These are phyloP conservation scores for Epichloe glyceriae DNA, from an alignment of 2,329 filamentous ascomycete genomes.

Conservation along the genomic window DNA sequence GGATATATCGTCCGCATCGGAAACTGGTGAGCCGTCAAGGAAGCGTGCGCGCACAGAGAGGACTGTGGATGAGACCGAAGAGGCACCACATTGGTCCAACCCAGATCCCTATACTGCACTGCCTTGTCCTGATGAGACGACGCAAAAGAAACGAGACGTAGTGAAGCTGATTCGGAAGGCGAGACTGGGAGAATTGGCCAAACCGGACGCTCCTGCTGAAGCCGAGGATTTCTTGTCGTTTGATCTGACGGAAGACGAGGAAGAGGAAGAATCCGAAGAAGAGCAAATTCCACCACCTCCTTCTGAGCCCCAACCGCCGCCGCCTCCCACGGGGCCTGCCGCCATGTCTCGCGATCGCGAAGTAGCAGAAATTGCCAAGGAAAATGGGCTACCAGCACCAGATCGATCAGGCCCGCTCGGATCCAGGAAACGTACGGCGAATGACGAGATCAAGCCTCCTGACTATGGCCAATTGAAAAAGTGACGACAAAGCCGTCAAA, in stretches of 20 bases:
- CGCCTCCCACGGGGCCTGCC: neutral
- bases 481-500: conserved; percentile 33
- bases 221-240: conserved; percentile 85
- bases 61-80: conserved; percentile 24
- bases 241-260: conserved; percentile 49
- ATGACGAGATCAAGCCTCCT: conserved; percentile 52
- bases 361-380: conserved; percentile 9
- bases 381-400: conserved; percentile 4
- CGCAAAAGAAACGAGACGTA: conserved; percentile 69
- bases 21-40: conserved; percentile 27
- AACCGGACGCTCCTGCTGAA: conserved; percentile 39
- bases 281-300: conserved; percentile 10
- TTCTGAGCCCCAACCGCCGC: conserved; percentile 9
- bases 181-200: conserved; percentile 44
- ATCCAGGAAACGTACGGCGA: conserved; percentile 60
- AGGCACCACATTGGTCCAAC: conserved; percentile 78
- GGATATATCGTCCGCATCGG: conserved; percentile 38
- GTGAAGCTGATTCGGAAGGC: conserved; percentile 88
- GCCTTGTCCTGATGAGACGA: conserved; percentile 62
- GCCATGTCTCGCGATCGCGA: neutral
- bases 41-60: conserved; percentile 20
- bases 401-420: conserved; percentile 36
- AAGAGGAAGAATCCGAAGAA: conserved; percentile 13
- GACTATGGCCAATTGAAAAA: conserved; percentile 38
- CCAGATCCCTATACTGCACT: conserved; percentile 86